Percentiles rank a stretch among this genome's conserved stretches.
Conservation (phyloP, 2,329 filamentous ascomycete species). For the Diaporthe aspalathi region DNA sequence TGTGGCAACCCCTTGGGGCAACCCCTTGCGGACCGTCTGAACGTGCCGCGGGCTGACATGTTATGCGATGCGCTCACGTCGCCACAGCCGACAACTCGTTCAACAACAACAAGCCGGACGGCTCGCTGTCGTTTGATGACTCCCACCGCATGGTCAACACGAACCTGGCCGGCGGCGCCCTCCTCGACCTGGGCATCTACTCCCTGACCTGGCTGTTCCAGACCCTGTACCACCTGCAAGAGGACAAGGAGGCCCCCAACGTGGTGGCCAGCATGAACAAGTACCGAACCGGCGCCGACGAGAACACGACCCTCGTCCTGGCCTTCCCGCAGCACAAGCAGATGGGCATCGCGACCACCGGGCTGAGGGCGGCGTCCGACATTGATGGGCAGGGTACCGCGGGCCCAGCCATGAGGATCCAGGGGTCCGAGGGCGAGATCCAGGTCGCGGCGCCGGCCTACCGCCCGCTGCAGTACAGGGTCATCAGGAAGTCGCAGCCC, state of each 20-base stretch:
- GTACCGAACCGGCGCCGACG: slow-evolving; percentile 80
- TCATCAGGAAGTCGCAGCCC: slow-evolving; percentile 66
- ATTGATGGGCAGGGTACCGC: slow-evolving; percentile 69
- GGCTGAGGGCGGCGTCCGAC: slow-evolving; percentile 71
- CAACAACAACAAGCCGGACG: slow-evolving; percentile 67
- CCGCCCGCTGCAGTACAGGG: slow-evolving; percentile 72
- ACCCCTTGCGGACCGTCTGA: slow-evolving; percentile 5
- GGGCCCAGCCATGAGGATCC: slow-evolving; percentile 79
- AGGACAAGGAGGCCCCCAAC: slow-evolving; percentile 72
- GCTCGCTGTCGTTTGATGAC: slow-evolving; percentile 66
- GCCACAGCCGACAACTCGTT: slow-evolving; percentile 69
- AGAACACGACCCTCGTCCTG: slow-evolving; percentile 81
- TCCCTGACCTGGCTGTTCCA: slow-evolving; percentile 92
- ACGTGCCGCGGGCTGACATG: slow-evolving; percentile 14
- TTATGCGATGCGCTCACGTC: background rate
- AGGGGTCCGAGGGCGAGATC: slow-evolving; percentile 84
- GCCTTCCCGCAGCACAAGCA: slow-evolving; percentile 77
- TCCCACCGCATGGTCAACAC: slow-evolving; percentile 83
- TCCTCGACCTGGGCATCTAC: slow-evolving; percentile 90
- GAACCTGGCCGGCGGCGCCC: slow-evolving; percentile 83
- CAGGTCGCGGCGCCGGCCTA: slow-evolving; percentile 80
- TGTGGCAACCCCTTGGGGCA: too few species aligned
- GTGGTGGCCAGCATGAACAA: slow-evolving; percentile 78
- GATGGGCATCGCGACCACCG: slow-evolving; percentile 79
- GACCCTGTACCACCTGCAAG: slow-evolving; percentile 84